Evolutionary conservation across 164 flowering plant species (phyloP), one percentile per base, ranked within the genome.

Genomic region (Tinospora cordifolia): DNA sequence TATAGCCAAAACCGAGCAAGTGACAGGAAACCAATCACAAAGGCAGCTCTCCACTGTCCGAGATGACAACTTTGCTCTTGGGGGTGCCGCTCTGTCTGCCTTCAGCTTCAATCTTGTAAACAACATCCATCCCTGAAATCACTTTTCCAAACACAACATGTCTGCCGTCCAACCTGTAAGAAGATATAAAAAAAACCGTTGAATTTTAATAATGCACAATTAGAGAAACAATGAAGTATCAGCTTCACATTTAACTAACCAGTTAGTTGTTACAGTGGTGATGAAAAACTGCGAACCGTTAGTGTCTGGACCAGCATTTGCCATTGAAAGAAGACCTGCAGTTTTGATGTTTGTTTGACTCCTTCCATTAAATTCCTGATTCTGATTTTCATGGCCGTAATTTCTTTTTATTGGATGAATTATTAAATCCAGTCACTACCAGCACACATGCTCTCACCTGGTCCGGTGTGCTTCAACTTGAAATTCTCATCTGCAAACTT

Each of bases 231-330:
- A 54, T 44, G 47, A 14, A 11, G 14, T 54, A 22, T 22, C 39
- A 59, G 21, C 19, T 25, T 67, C 69, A 75, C 3, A 26, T 71
- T 81, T 6, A 30, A 68, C 22, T 82, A 82, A 94, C 99, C 99
- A 92, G 87, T 88, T 88, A 62, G 99, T 94, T 67, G 91, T 87
- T 64, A 92, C 97, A 51, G 99, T 94, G 17, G 99, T 94, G 62
- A 94, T 90, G 87, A 94, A 94, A 81, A 94, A 94, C 71, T 94
- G 99, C 9, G 97, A 94, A 38, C 99, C 99, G 63, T 92, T 94
- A 63, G 93, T 90, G 80, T 94, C 89, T 12, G 72, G 73, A 59
- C 99, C 99, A 69, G 99, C 86, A 84, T 94, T 94, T 66, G 99
- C 99, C 99, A 90, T 92, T 22, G 99, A 94, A 34, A 94, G 77